phyloP scores from a whole-genome alignment of 2,329 filamentous ascomycete species.

The Ophiostoma angusticollis region DNA sequence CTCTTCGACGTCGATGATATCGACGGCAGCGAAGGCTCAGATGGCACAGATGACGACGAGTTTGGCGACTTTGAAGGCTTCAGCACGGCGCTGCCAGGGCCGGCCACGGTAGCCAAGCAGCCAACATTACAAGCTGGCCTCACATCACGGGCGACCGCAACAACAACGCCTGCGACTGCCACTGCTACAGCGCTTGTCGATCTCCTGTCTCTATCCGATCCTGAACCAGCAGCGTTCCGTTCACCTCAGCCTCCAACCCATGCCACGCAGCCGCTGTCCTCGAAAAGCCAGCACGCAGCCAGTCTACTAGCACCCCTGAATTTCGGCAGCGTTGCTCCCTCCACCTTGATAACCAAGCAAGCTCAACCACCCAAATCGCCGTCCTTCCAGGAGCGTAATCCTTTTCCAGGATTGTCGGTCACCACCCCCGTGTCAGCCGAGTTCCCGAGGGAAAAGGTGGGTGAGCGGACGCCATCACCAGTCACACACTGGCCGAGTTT shows the following conservation, averaged over 20 bases:
- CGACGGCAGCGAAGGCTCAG: constrained; percentile 24
- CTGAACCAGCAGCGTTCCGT: constrained; percentile 7
- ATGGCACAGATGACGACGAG: constrained; percentile 22
- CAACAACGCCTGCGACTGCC: neutral
- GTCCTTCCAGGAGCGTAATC: constrained; percentile 40
- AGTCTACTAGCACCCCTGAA: constrained; percentile 21
- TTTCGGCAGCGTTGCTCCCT: constrained; percentile 19
- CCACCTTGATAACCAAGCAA: constrained; percentile 17
- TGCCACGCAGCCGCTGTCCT: neutral
- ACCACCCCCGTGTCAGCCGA: constrained; percentile 27
- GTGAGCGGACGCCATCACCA: constrained; percentile 26
- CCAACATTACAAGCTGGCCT: neutral
- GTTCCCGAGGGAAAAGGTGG: constrained; percentile 19
- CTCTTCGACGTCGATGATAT: constrained; percentile 54
- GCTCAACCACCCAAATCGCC: constrained; percentile 38
- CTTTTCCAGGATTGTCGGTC: constrained; percentile 36
- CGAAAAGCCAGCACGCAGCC: constrained; percentile 16
- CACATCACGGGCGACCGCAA: neutral
- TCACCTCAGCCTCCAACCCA: neutral
- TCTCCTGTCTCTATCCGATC: constrained; percentile 11
- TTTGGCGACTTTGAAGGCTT: constrained; percentile 20
- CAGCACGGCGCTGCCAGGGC: neutral
- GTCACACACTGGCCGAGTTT: constrained; percentile 34
- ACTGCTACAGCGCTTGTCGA: constrained; percentile 9
- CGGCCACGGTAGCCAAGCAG: neutral